Conservation (phyloP, 768 basidiomycete genomes). For the Pisolithus albus region DNA sequence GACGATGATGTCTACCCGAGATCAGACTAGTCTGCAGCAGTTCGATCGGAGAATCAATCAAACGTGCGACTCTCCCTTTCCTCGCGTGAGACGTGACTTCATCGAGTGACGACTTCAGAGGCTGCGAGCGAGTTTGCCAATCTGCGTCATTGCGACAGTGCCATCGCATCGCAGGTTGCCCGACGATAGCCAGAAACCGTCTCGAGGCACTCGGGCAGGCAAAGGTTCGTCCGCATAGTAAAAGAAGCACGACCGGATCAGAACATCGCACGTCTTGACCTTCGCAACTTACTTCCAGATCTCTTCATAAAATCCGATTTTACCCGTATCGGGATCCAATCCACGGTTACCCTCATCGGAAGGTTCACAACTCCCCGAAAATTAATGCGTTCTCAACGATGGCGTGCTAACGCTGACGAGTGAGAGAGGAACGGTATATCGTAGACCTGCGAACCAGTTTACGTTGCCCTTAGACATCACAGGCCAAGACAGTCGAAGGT, state of each 20-base stretch:
- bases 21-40: background rate
- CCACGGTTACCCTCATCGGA: constrained; percentile 13
- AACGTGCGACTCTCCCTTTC: no score
- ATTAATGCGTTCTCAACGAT: constrained; percentile 16
- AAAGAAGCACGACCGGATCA: background rate
- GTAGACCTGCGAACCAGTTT: constrained; percentile 12
- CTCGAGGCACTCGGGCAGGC: constrained; percentile 5
- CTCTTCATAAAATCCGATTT: constrained; percentile 13
- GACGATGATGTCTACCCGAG: background rate
- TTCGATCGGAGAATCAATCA: background rate
- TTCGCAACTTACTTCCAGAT: constrained; percentile 12
- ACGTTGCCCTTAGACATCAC: background rate
- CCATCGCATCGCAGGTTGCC: constrained; percentile 13
- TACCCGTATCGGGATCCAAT: constrained; percentile 10
- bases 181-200: constrained; percentile 14
- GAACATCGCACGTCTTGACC: background rate
- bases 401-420: constrained; percentile 2
- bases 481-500: constrained; percentile 12
- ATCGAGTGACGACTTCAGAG: no score
- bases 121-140: no score
- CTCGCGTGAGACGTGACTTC: no score
- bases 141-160: constrained; percentile 5
- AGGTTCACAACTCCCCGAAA: constrained; percentile 7
- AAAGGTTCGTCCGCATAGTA: constrained; percentile 5
- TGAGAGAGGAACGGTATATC: constrained; percentile 4